Percentiles rank a stretch among this genome's conserved stretches.
phyloP scores from a whole-genome alignment of 257 asterid genomes.

The Lantana camara region DNA sequence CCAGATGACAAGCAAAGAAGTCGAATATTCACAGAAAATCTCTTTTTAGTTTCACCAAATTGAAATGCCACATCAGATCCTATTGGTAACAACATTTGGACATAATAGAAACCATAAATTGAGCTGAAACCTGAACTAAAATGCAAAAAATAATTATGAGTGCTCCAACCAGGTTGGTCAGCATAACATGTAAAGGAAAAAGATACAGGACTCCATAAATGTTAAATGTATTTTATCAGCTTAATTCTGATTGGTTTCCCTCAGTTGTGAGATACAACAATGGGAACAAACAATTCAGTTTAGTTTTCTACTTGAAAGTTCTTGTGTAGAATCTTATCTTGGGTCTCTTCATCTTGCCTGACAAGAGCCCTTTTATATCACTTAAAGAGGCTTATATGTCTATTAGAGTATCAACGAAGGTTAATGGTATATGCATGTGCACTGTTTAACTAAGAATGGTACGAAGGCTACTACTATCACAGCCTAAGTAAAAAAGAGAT shows the following conservation, averaged over 20 bases:
- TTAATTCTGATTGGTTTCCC: conserved; percentile 1
- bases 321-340: neutral
- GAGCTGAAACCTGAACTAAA: conserved; percentile 8
- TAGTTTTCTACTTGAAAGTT: neutral
- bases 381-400: neutral
- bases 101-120: conserved; percentile 1
- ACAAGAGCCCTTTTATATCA: neutral
- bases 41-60: neutral
- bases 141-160: neutral
- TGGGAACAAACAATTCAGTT: neutral
- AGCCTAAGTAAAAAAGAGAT: too few species aligned
- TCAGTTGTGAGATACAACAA: neutral
- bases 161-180: neutral
- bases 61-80: conserved; percentile 12
- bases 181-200: neutral
- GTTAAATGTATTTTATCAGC: neutral
- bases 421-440: neutral
- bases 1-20: conserved; percentile 3
- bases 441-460: neutral
- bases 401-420: neutral
- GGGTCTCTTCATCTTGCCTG: neutral
- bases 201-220: neutral
- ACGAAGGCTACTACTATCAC: too few species aligned
- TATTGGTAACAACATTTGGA: neutral
- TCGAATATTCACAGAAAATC: conserved; percentile 5